phyloP scores from a whole-genome alignment of 805 yeast species.

The Candida michaelii region DNA sequence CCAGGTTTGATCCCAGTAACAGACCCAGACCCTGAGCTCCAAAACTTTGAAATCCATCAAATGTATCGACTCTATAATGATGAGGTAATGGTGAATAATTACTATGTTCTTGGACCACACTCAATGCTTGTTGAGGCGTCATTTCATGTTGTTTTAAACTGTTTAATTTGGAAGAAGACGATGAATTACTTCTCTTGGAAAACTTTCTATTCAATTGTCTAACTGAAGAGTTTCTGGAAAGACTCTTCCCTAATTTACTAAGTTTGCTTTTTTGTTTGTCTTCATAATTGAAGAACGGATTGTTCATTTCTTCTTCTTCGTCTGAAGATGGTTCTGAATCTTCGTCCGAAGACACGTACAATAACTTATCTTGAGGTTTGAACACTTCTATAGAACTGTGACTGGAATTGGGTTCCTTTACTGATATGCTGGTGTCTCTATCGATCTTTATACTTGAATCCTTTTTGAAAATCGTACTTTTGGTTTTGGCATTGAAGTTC shows the following conservation, averaged over 20 bases:
- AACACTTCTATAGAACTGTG: constrained; percentile 1
- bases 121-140: constrained; percentile 5
- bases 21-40: too few relatives aligned
- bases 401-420: not conserved
- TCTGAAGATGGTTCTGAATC: constrained; percentile 1
- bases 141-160: constrained; percentile 8
- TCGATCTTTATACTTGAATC: not conserved
- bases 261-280: constrained; percentile 28
- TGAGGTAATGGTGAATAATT: constrained; percentile 16
- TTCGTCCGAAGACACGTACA: constrained; percentile 11
- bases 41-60: constrained; percentile 12
- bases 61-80: constrained; percentile 17
- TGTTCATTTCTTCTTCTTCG: constrained; percentile 6
- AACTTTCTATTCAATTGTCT: constrained; percentile 21
- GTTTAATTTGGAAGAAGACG: not conserved
- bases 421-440: not conserved
- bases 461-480: not conserved
- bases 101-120: constrained; percentile 7
- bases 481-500: constrained; percentile 4
- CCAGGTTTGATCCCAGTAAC: not conserved
- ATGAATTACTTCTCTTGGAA: constrained; percentile 7
- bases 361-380: constrained; percentile 13
- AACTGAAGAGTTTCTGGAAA: constrained; percentile 34
- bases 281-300: constrained; percentile 16
- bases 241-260: constrained; percentile 34